These are phyloP conservation scores for Phascolomyces articulosus DNA, from an alignment of 371 early-diverging fungal species.

Conservation along the genomic window DNA sequence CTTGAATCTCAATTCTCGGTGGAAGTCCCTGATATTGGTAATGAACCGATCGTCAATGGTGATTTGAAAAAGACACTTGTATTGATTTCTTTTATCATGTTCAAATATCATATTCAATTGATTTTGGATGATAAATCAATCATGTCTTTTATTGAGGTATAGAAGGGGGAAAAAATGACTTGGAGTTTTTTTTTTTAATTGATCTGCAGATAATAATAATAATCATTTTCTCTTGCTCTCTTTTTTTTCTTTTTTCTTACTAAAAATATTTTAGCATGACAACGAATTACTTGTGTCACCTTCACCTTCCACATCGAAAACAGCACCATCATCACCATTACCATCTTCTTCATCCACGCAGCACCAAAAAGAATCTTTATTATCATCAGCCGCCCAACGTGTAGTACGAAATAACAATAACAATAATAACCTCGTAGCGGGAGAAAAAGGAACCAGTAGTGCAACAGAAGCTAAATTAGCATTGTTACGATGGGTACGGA, in stretches of 20 bases:
- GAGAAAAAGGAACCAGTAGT: slow-evolving; percentile 3
- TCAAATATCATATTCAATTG: slow-evolving; percentile 65
- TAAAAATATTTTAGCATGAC: background rate
- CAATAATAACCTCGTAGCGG: slow-evolving; percentile 12
- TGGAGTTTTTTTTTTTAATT: background rate
- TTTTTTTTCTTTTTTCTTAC: background rate
- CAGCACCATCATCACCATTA: slow-evolving; percentile 4
- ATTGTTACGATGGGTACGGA: slow-evolving; percentile 69
- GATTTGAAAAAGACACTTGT: slow-evolving; percentile 84
- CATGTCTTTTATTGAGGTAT: background rate
- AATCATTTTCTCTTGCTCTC: background rate
- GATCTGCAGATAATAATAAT: background rate
- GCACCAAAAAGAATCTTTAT: slow-evolving; percentile 15
- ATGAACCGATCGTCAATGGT: slow-evolving; percentile 84
- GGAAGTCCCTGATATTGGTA: slow-evolving; percentile 76
- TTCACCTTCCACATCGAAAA: slow-evolving; percentile 7
- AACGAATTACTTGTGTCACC: slow-evolving; percentile 13
- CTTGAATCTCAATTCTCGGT: slow-evolving; percentile 58
- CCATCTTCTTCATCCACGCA: background rate
- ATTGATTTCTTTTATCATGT: slow-evolving; percentile 78
- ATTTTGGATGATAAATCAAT: slow-evolving; percentile 27
- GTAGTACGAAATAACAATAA: slow-evolving; percentile 11
- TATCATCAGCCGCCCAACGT: slow-evolving; percentile 20
- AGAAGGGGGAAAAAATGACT: background rate
- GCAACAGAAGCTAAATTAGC: slow-evolving; percentile 54